Base-by-base conservation (phyloP, 345 rosid genomes). In the Pelargonium nanum region DNA sequence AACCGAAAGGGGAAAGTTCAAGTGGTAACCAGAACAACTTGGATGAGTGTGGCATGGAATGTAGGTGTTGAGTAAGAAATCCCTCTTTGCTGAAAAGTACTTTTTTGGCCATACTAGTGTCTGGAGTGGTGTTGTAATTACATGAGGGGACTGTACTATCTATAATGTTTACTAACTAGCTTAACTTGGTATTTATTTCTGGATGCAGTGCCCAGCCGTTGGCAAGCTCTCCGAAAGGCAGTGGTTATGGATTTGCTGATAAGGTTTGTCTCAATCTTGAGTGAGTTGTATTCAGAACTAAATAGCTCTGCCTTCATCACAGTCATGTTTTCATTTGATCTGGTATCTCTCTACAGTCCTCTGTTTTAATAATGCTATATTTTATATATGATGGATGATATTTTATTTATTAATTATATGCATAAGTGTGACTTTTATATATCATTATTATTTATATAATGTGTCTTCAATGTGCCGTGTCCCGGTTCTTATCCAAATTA, bases 231-330 rank as follows among this genome's bases (percentile, higher is more conserved):
- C 80, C 68, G 67, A 89, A 84, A 80, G 80, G 92, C 59, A 79
- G 82, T 16, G 91, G 99, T 63, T 93, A 93, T 68, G 99, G 99
- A 62, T 90, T 87, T 76, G 96, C 99, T 45, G 99, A 93, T 68
- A 93, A 93, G 99, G 99, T 93, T 70, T 69, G 84, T 23, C 61
- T 21, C 56, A 30, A 55, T 55, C 45, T 67, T 70, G 34, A 12
- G n/a, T n/a, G n/a, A n/a, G n/a, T n/a, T 19, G 64, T 40, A 0
- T 4, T 25, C 45, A 21, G 25, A 17, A 26, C 21, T 26, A 24
- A 17, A 19, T 19, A 20, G 23, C 40, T 52, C 25, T 16, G 19
- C 53, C 63, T 59, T 12, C 52, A 20, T 32, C 22, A 19, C 50
- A 23, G 44, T 28, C 10, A 7, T 6, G n/a, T n/a, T 48, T 48